A percentile compares a stretch with the other conserved stretches of the same genome.
Conservation (phyloP, 164 flowering plant species). For the Echeveria elegans region DNA sequence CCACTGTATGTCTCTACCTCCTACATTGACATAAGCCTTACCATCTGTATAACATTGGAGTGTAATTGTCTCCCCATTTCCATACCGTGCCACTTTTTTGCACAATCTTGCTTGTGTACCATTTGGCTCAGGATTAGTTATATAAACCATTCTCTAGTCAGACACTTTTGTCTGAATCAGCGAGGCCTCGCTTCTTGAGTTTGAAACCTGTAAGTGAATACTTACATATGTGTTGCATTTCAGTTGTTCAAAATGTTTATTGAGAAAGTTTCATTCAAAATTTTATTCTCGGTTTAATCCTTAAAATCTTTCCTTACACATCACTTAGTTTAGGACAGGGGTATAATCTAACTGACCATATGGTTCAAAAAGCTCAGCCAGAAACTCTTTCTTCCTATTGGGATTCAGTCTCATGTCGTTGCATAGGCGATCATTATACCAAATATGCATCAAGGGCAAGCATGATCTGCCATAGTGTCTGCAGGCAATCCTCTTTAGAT, state of each 20-base stretch:
- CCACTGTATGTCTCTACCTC: not conserved
- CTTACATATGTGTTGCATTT: too few species aligned
- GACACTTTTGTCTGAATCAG: too few species aligned
- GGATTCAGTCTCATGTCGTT: conserved; percentile 1
- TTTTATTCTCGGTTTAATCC: too few species aligned
- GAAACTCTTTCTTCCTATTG: not conserved
- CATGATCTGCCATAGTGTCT: not conserved
- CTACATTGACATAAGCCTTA: not conserved
- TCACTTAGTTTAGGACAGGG: too few species aligned
- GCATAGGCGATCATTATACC: not conserved
- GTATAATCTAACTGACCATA: not conserved
- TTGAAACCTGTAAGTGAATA: too few species aligned
- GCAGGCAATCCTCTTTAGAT: not conserved
- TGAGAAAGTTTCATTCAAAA: too few species aligned
- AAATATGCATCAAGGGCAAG: not conserved
- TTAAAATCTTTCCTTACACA: too few species aligned
- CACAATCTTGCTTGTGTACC: conserved; percentile 4
- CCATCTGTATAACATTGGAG: not conserved
- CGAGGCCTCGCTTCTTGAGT: too few species aligned
- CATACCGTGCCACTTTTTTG: too few species aligned
- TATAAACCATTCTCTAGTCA: not conserved
- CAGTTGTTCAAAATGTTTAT: too few species aligned
- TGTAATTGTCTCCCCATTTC: not conserved
- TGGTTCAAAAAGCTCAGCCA: not conserved
- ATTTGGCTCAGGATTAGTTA: not conserved